phyloP scores from a whole-genome alignment of 805 yeast species.

The Wickerhamomyces queroliae region DNA sequence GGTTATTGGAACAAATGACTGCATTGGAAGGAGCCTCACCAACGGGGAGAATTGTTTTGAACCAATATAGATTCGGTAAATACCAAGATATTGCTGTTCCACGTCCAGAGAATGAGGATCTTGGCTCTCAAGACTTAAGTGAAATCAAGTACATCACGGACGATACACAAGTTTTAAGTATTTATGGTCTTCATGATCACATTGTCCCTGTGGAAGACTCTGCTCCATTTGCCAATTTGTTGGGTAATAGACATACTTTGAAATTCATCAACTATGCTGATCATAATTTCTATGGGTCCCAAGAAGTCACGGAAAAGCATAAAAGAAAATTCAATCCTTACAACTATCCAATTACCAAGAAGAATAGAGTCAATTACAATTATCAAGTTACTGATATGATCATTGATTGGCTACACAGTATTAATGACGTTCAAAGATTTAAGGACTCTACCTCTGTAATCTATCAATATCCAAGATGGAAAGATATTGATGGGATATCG shows the following conservation, averaged over 20 bases:
- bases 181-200: conserved; percentile 67
- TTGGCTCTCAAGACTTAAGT: conserved; percentile 42
- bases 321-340: conserved; percentile 27
- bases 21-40: conserved; percentile 1
- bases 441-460: conserved; percentile 28
- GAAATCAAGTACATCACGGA: conserved; percentile 34
- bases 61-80: conserved; percentile 47
- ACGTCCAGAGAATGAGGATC: conserved; percentile 41
- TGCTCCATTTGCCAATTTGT: conserved; percentile 47
- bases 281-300: conserved; percentile 68
- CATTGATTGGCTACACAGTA: conserved; percentile 40
- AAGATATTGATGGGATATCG: conserved; percentile 55
- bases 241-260: conserved; percentile 52
- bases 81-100: conserved; percentile 37
- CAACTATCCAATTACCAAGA: conserved; percentile 37
- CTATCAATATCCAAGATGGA: conserved; percentile 50
- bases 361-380: conserved; percentile 52
- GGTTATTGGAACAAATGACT: conserved; percentile 11
- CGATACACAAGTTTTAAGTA: conserved; percentile 50
- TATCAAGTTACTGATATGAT: conserved; percentile 44
- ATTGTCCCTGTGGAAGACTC: conserved; percentile 64
- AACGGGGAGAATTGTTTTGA: conserved; percentile 34
- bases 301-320: conserved; percentile 29
- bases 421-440: conserved; percentile 50
- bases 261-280: conserved; percentile 63